phyloP scores from a whole-genome alignment of 768 basidiomycete species.

The Suillus variegatus region DNA sequence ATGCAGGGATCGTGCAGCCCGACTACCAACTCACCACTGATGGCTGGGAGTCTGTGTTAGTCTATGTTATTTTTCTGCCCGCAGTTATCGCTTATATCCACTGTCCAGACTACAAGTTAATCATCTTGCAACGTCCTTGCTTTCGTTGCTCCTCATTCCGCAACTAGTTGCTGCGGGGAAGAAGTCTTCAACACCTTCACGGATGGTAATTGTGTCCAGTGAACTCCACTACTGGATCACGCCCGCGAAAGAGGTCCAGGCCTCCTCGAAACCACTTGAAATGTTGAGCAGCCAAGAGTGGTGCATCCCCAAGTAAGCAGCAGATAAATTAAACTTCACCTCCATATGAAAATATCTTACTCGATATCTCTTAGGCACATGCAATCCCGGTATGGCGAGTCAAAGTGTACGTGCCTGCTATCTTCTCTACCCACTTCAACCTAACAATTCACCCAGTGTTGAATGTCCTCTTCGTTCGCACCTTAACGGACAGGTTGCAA shows the following conservation, averaged over 20 bases:
- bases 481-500: slow-evolving; percentile 25
- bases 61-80: background rate
- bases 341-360: too few species aligned
- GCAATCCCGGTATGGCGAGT: slow-evolving; percentile 21
- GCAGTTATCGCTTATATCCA: background rate
- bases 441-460: slow-evolving; percentile 21
- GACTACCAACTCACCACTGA: slow-evolving; percentile 34
- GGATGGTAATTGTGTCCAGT: slow-evolving; percentile 35
- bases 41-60: slow-evolving; percentile 50
- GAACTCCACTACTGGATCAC: slow-evolving; percentile 23
- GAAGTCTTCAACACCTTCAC: slow-evolving; percentile 21
- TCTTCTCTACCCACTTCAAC: too few species aligned
- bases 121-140: slow-evolving; percentile 32
- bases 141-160: slow-evolving; percentile 36
- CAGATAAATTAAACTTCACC: too few species aligned
- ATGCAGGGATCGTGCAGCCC: slow-evolving; percentile 32
- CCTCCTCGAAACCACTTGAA: slow-evolving; percentile 22
- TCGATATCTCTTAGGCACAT: slow-evolving; percentile 12
- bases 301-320: slow-evolving; percentile 19
- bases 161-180: slow-evolving; percentile 26
- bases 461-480: slow-evolving; percentile 31
- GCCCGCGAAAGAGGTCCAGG: slow-evolving; percentile 21
- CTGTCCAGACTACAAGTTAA: slow-evolving; percentile 37
- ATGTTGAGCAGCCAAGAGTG: slow-evolving; percentile 25
- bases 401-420: slow-evolving; percentile 26